Base-by-base conservation (phyloP, 208 protist genomes). In the Wallacemonas sp. region DNA sequence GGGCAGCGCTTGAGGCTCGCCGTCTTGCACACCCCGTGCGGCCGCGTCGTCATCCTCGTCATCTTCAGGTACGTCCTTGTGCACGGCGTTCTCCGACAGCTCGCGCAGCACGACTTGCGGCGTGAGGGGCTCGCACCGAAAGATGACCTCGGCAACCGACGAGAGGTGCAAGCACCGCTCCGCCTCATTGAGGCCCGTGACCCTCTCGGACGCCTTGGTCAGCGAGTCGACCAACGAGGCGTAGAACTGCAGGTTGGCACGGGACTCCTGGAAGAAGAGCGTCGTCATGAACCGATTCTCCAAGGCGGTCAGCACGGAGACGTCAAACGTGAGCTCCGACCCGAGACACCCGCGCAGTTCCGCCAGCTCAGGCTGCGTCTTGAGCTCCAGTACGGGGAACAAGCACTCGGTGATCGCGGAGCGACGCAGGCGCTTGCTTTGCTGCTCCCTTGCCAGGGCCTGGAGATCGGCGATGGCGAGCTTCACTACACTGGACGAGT, bases 201-300 rank as follows among this genome's bases (percentile, higher is more conserved):
- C 18, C 7, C 28, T 12, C 3, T 74, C 28, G 22, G 44, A 20
- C 4, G 50, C 67, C 50, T 61, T 71, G 1, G 74, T 86, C n/a
- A 93, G 67, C 2, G 77, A 74, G 18, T 69, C 62, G 2, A 95
- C 14, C n/a, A 95, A 48, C 5, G 49, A 26, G 10, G 74, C 39
- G 67, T 93, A 95, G 59, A 92, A 74, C 14, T 76, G 48, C 62
- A 84, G 79, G 41, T 72, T 67, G 22, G 67, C 71, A 11, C 61
- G 63, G 66, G 84, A 92, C 54, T 89, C 83, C 63, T 92, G 86
- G 44, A 81, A 74, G n/a, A 92, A 81, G 26, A 95, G 71, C 31
- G 83, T 84, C 22, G 71, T 66, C 74, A 91, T 85, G 62, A 95
- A 95, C 3, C 72, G 76, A 33, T 84, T 72, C 11, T 55, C 41